Evolutionary conservation across 306 rosid genomes (phyloP).

Genomic region (Cucumis hystrix): DNA sequence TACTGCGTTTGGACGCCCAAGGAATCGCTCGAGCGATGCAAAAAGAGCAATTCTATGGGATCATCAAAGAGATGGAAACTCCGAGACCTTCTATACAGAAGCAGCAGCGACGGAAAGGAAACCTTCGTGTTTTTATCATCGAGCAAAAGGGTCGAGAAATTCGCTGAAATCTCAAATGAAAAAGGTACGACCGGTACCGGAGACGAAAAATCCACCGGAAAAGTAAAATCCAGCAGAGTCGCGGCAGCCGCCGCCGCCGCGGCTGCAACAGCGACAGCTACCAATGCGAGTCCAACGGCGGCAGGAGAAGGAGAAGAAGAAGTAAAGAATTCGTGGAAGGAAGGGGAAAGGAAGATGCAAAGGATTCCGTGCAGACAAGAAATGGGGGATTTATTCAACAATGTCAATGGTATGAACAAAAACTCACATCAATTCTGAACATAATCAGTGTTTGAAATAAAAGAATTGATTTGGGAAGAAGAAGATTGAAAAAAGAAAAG

Average conservation of each 20-base stretch:
- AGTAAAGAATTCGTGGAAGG: constrained; percentile 4
- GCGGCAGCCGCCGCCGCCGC: neutral
- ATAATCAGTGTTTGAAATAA: neutral
- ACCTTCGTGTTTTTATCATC: constrained; percentile 11
- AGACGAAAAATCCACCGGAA: neutral
- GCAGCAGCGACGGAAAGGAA: constrained; percentile 46
- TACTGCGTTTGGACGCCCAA: constrained; percentile 74
- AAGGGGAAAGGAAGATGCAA: constrained; percentile 24
- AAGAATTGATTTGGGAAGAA: constrained; percentile 1
- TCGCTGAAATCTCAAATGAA: neutral
- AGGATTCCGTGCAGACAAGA: constrained; percentile 33
- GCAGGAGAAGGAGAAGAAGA: neutral
- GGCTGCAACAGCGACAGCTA: neutral
- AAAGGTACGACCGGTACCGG: neutral
- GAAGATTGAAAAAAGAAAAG: neutral
- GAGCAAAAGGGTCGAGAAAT: constrained; percentile 8
- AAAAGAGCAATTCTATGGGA: constrained; percentile 47
- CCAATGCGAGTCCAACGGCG: neutral
- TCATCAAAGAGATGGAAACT: constrained; percentile 71
- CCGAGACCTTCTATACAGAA: constrained; percentile 38
- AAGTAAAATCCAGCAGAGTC: constrained; percentile 4
- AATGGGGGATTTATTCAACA: constrained; percentile 33
- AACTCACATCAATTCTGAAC: constrained; percentile 37
- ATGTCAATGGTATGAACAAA: constrained; percentile 37
- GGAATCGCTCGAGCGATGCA: constrained; percentile 15